Evolutionary conservation across 2,329 filamentous ascomycete species (phyloP), one percentile per base, ranked within the genome.

Genomic region (Colletotrichum shisoi): DNA sequence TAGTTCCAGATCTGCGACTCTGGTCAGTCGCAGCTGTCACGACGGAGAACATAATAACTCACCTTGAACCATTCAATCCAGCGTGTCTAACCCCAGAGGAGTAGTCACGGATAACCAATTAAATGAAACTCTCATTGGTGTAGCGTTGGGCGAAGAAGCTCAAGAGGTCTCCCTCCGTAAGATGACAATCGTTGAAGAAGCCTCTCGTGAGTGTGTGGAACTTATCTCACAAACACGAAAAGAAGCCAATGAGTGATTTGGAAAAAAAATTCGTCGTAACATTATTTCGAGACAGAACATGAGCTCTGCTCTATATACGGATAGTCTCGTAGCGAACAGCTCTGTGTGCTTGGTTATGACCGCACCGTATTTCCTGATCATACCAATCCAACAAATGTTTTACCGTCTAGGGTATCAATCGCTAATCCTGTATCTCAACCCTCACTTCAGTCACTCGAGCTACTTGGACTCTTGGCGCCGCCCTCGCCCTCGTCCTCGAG

Each of bases 331-430:
- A 42, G 51, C 13, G 19, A 57, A 62, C 31, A 63, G 15, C 45
- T 39, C 40, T 4, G 24, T 37, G 53, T 58, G 53, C 61, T 37
- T 49, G 37, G 46, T 65, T 42, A 24, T 61, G 17, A 44, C 42
- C 19, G 39, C 46, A 56, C n/a, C 45, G 4, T 27, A 42, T 53
- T 49, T 49, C 40, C 31, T 40, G 24, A 11, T 59, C 57, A 51
- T 40, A 39, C 39, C 59, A 57, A 57, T 57, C 15, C 34, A 57
- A 63, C 24, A 51, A 53, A 58, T 54, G 24, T 46, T 61, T 57
- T 34, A 57, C 57, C 62, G 48, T 17, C 66, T 54, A 24, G 57
- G 66, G 66, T 68, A 68, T 68, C 62, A 67, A 66, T 66, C 63
- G 62, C 66, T 62, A 68, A 58, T 62, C 51, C 27, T 40, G 51